Evolutionary conservation across 139 green algal genomes (phyloP), one percentile per base, ranked within the genome.

Genomic region (Trebouxia sp.): DNA sequence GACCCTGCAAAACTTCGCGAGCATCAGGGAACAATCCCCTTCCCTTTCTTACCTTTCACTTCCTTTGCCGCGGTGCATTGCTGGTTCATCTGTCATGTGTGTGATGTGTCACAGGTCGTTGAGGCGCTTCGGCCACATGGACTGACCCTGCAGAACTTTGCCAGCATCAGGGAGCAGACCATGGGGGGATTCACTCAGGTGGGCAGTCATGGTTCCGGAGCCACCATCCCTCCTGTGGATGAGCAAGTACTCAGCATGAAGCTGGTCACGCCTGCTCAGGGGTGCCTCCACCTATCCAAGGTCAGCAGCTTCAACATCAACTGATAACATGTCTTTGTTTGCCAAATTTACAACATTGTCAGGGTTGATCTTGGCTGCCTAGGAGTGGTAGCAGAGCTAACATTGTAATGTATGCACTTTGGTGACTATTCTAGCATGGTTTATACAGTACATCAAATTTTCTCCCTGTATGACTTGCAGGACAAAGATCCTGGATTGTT

Each of bases 121-220:
- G 94, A 97, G 12, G 85, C 87, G 37, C 83, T 99, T n/a, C 86
- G 90, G 74, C 82, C 83, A 15, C 84, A 98, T 81, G 95, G 92
- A 8, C 90, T 99, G 11, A 97, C 91, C 9, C 92, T 99, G 65
- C 89, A 97, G 83, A 99, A 99, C 88, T 98, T 95, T 81, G 96
- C 96, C 6, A 95, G 87, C 75, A 98, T 99, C 37, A 85, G 91
- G 24, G 96, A 99, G 88, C 96, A 99, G 91, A 94, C 98, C 76
- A 90, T 98, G 3, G 95, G 93, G 6, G 95, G 95, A 14, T 97
- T 97, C 87, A 97, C 86, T 1, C 94, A 98, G 88, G 93, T 94
- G 28, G 88, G 91, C 22, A 95, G 93, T 14, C 96, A 99, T 85
- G 96, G 96, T 42, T 99, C 95, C 0, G 96, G 96, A 11, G 95